These are phyloP conservation scores for Carnegiea gigantea DNA, from an alignment of 179 eudicot genomes.

Conservation along the genomic window DNA sequence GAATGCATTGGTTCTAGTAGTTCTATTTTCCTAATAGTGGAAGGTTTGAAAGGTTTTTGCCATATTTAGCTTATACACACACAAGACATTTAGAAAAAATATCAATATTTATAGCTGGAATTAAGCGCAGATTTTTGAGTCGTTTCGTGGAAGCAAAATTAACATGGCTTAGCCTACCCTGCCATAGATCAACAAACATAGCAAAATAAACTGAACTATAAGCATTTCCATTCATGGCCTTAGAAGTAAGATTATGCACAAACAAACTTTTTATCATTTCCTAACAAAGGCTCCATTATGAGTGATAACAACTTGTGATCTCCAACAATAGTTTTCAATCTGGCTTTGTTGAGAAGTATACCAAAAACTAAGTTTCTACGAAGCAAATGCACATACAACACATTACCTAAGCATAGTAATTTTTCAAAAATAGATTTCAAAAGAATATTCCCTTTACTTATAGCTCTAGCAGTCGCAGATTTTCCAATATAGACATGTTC, in stretches of 20 bases:
- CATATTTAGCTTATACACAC: conserved; percentile 6
- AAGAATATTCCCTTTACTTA: not conserved
- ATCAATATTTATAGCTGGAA: not conserved
- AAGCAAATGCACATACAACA: no score
- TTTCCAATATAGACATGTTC: not conserved
- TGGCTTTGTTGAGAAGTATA: no score
- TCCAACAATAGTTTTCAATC: no score
- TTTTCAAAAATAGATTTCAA: no score
- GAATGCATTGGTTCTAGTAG: not conserved
- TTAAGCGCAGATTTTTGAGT: not conserved
- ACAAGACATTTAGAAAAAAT: not conserved
- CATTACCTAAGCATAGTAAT: no score
- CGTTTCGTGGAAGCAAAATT: conserved; percentile 2
- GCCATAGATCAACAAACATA: not conserved
- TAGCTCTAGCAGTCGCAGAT: not conserved
- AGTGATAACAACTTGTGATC: no score
- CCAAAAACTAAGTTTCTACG: not conserved
- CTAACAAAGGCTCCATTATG: no score
- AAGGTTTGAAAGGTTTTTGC: not conserved
- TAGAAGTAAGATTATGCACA: no score
- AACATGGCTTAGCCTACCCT: not conserved
- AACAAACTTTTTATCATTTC: no score
- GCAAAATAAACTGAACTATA: not conserved
- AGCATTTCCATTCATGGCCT: no score
- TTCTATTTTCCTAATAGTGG: not conserved